A percentile compares a stretch with the other conserved stretches of the same genome.
phyloP scores from a whole-genome alignment of 2,329 filamentous ascomycete species.

The Ceratocystis eucalypticola region DNA sequence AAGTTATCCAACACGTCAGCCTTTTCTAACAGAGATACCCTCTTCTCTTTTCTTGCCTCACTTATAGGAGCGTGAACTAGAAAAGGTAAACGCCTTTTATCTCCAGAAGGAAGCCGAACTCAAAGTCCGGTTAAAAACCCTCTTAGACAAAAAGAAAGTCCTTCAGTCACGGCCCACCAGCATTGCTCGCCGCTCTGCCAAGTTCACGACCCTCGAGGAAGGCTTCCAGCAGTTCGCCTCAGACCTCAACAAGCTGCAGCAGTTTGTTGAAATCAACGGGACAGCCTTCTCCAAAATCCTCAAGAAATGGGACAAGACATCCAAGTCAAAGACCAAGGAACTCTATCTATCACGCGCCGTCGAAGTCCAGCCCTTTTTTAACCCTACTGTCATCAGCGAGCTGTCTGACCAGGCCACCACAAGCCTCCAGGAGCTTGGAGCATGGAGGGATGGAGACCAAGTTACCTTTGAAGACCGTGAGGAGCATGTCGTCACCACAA shows the following conservation, averaged over 20 bases:
- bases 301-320: slow-evolving; percentile 99
- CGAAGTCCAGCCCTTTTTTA: slow-evolving; percentile 96
- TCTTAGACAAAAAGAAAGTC: slow-evolving; percentile 89
- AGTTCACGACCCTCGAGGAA: slow-evolving; percentile 89
- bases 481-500: slow-evolving; percentile 51
- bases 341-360: slow-evolving; percentile 90
- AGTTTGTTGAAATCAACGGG: slow-evolving; percentile 97
- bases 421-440: slow-evolving; percentile 85
- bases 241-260: slow-evolving; percentile 92
- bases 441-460: slow-evolving; percentile 93
- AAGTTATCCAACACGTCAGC: slow-evolving; percentile 90
- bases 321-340: slow-evolving; percentile 96
- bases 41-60: slow-evolving; percentile 26
- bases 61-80: slow-evolving; percentile 82
- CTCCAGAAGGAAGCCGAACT: slow-evolving; percentile 98
- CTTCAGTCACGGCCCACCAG: slow-evolving; percentile 63
- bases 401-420: slow-evolving; percentile 94
- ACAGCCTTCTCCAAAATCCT: slow-evolving; percentile 97
- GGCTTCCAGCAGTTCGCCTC: slow-evolving; percentile 95
- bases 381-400: slow-evolving; percentile 90
- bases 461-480: slow-evolving; percentile 58
- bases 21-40: slow-evolving; percentile 21
- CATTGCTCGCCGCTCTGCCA: slow-evolving; percentile 74
- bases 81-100: slow-evolving; percentile 97
- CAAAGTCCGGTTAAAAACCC: slow-evolving; percentile 78